These are phyloP conservation scores for Thermomucor indicae-seudaticae DNA, from an alignment of 371 early-diverging fungal species.

Conservation along the genomic window DNA sequence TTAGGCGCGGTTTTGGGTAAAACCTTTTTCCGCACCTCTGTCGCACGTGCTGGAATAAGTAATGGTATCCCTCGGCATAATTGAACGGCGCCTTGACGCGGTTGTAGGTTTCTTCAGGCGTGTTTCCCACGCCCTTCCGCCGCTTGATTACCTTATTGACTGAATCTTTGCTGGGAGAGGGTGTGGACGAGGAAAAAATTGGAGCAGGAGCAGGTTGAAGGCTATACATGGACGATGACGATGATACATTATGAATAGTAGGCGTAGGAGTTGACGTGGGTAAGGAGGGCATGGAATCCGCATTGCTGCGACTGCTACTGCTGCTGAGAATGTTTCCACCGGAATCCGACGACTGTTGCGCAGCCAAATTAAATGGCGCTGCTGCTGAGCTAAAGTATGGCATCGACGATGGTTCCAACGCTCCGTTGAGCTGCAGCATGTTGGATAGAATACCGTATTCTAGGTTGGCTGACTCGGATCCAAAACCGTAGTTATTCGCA, in stretches of 20 bases:
- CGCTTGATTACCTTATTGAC: constrained; percentile 8
- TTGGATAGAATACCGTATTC: constrained; percentile 83
- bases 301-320: background rate
- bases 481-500: constrained; percentile 59
- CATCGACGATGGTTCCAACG: background rate
- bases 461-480: constrained; percentile 80
- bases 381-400: constrained; percentile 1
- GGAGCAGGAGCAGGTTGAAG: background rate
- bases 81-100: constrained; percentile 62
- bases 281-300: too few relatives aligned
- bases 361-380: background rate
- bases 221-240: background rate
- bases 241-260: too few relatives aligned
- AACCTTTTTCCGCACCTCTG: constrained; percentile 49
- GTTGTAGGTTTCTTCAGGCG: constrained; percentile 18
- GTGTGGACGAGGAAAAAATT: too few relatives aligned
- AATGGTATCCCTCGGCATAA: constrained; percentile 89
- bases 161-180: too few relatives aligned
- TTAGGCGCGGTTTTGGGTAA: constrained; percentile 13
- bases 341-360: background rate
- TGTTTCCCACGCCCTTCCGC: constrained; percentile 12
- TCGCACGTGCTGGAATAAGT: constrained; percentile 68
- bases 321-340: background rate
- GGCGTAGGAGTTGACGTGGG: too few relatives aligned
- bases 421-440: constrained; percentile 57